Evolutionary conservation across 768 basidiomycete genomes (phyloP), one percentile per base, ranked within the genome.

Genomic region (Mycena epipterygia): DNA sequence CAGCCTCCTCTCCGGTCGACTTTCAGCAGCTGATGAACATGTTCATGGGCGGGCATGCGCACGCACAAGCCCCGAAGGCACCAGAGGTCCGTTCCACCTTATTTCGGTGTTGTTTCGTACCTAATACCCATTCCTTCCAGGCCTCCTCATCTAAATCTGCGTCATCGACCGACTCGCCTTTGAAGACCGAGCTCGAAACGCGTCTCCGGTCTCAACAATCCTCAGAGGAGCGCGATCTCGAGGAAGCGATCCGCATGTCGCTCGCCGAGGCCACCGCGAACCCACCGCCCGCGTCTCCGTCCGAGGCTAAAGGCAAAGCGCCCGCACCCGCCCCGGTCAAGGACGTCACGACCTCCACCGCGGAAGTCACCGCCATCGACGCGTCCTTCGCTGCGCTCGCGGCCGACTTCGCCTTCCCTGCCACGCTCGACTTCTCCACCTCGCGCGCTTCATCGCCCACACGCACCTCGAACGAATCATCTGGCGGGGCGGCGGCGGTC

Each of bases 291-390:
- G 8, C 49, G 23, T 13, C 74, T 33, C 46, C 70, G 19, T 32
- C 67, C 14, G 37, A 68, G 17, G 9, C 75, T 44, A 86, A 87
- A 57, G 85, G 83, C n/a, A 86, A 87, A 64, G 80, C 67, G 17
- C 51, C 68, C 23, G 56, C 75, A 1, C 49, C 68, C 8, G 61
- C 74, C 7, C 70, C 75, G n/a, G 81, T 81, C 27, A 68, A 73
- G 41, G 80, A 82, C 64, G 75, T 83, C 53, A 41, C 72, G 3
- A 65, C 78, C 19, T 80, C 87, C 7, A 67, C 88, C n/a, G 77
- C 81, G 25, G 76, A 80, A 35, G 82, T 90, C 56, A 64, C 74
- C 30, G 81, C 76, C 41, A 83, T 89, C 70, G 83, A 86, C 72
- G 76, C 81, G n/a, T 76, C 80, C 12, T 86, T 88, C 71, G 74